Evolutionary conservation across 2,329 filamentous ascomycete species (phyloP), one percentile per base, ranked within the genome.

Genomic region (Shiraia bambusicola): DNA sequence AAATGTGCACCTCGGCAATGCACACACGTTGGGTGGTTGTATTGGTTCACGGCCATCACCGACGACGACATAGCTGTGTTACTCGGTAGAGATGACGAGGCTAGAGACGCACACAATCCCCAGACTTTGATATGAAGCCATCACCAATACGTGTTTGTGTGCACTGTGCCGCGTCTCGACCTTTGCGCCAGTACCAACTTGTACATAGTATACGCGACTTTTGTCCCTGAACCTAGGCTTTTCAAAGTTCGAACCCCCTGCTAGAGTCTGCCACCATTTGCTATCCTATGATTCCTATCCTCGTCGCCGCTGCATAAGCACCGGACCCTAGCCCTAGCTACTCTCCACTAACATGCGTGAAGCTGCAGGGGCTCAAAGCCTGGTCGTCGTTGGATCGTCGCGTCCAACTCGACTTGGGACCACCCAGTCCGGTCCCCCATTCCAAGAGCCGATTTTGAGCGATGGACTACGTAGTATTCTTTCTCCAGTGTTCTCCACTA

Each of bases 351-450:
- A 52, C 47, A 50, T 40, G 46, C 33, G 30, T 37, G 42, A 51
- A 34, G 35, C 43, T 47, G 54, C 62, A 66, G 60, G 62, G 62
- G 47, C 49, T 3, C 31, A 40, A 36, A 37, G 49, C 44, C 50
- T 56, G 48, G 49, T 49, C 47, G 35, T 53, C 45, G 45, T 37
- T 51, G 58, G 58, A 65, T 66, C 59, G 55, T 54, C 61, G 46
- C 52, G 38, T 47, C 41, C 35, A 41, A n/a, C 40, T 25, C 37
- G 26, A 30, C 52, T 53, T 22, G 19, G 19, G 19, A 22, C 19
- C 4, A 22, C 19, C 47, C 49, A 50, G 50, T 54, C 54, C 46
- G 54, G 56, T 38, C 49, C 53, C 55, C 52, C 61, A 62, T 60
- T 60, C 51, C 54, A 61, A 57, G 44, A 53, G 47, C 54, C 45